Percentiles rank a stretch among this genome's conserved stretches.
Evolutionary conservation across 2,329 filamentous ascomycete species (phyloP).

Genomic region (Sordariomycetes sp.): DNA sequence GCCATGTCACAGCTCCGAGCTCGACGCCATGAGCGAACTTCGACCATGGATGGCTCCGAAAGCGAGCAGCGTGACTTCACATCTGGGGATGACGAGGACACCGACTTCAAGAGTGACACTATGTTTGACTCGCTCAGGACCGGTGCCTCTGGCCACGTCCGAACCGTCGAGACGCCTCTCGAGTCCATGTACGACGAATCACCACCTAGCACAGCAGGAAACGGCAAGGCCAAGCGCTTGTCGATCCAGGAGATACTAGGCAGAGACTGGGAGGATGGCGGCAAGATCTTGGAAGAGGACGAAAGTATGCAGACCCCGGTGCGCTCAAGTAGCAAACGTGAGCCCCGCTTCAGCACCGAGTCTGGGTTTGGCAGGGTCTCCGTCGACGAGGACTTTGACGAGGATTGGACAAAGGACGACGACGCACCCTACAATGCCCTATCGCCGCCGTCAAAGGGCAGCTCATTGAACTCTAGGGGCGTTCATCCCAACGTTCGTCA

Average conservation of each 20-base stretch:
- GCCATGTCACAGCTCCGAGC: slow-evolving; percentile 27
- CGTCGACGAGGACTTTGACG: slow-evolving; percentile 53
- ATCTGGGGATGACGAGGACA: slow-evolving; percentile 69
- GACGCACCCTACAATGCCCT: slow-evolving; percentile 44
- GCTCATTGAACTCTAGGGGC: slow-evolving; percentile 42
- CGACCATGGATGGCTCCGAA: slow-evolving; percentile 62
- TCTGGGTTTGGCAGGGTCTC: slow-evolving; percentile 36
- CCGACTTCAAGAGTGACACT: slow-evolving; percentile 70
- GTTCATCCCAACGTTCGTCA: slow-evolving; percentile 44
- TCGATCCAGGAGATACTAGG: slow-evolving; percentile 52
- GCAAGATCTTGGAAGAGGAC: slow-evolving; percentile 54
- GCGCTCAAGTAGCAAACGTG: slow-evolving; percentile 14
- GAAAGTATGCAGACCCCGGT: slow-evolving; percentile 43
- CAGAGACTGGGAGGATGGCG: slow-evolving; percentile 42
- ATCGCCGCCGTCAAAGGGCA: slow-evolving; percentile 42
- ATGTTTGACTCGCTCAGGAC: slow-evolving; percentile 71
- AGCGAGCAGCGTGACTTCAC: slow-evolving; percentile 53
- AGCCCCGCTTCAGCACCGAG: slow-evolving; percentile 18
- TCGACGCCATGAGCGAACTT: slow-evolving; percentile 26
- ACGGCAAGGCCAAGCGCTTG: slow-evolving; percentile 42
- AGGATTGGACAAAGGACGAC: slow-evolving; percentile 51
- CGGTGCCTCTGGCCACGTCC: slow-evolving; percentile 55
- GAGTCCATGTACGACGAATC: slow-evolving; percentile 79
- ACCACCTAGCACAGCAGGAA: slow-evolving; percentile 48
- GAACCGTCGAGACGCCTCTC: slow-evolving; percentile 60